These are phyloP conservation scores for Zanthoxylum bungeanum DNA, from an alignment of 345 rosid species.

Conservation along the genomic window DNA sequence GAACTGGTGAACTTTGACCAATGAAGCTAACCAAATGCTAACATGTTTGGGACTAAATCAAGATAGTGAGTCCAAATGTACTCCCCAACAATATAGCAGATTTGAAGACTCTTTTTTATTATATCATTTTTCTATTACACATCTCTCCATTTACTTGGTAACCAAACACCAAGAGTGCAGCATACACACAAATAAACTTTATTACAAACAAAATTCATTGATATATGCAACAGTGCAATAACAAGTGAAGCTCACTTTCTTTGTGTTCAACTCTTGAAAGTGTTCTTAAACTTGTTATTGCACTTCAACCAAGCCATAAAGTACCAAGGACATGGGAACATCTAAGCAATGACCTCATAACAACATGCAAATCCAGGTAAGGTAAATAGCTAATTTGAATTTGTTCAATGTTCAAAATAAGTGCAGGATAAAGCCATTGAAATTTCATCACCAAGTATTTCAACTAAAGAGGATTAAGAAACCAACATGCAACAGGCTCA, in stretches of 20 bases:
- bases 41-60: conserved; percentile 7
- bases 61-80: conserved; percentile 14
- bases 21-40: conserved; percentile 8
- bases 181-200: no score
- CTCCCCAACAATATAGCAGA: conserved; percentile 13
- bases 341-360: background rate
- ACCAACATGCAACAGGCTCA: background rate
- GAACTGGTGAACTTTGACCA: conserved; percentile 1
- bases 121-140: no score
- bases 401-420: background rate
- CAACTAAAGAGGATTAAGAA: background rate
- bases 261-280: no score
- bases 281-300: background rate
- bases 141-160: no score
- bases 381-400: background rate
- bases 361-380: background rate
- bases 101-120: no score
- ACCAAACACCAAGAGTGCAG: no score
- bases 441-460: background rate
- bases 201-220: no score
- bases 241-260: no score
- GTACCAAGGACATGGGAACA: background rate
- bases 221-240: no score
- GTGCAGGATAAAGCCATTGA: background rate
- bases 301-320: background rate